phyloP scores from a whole-genome alignment of 306 rosid species.

The Castanea crenata region DNA sequence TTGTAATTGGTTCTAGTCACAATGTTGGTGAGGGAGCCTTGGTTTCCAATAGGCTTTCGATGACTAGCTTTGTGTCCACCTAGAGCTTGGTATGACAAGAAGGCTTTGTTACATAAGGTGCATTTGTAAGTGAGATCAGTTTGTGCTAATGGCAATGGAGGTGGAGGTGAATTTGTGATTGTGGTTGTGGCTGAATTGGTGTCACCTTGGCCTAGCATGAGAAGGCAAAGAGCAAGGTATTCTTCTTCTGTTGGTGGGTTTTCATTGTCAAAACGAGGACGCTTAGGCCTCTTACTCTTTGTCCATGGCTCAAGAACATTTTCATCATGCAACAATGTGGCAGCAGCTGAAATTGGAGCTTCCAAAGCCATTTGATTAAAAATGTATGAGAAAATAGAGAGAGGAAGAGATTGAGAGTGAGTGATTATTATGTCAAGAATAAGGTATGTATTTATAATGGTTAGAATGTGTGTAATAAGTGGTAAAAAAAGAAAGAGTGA shows the following conservation, averaged over 20 bases:
- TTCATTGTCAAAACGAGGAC: background rate
- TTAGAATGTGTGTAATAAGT: background rate
- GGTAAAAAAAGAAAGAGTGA: background rate
- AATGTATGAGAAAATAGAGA: background rate
- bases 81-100: background rate
- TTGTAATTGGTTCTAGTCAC: background rate
- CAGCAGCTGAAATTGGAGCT: background rate
- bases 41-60: background rate
- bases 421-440: background rate
- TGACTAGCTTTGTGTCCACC: conserved; percentile 2
- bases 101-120: background rate
- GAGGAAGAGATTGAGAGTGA: background rate
- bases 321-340: background rate
- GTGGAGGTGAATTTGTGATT: background rate
- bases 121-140: background rate
- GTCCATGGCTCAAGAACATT: background rate
- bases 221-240: background rate
- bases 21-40: background rate
- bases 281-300: background rate
- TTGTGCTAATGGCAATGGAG: background rate
- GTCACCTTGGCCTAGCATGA: conserved; percentile 1
- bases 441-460: background rate
- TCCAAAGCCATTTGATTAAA: background rate
- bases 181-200: background rate
- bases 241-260: background rate